phyloP scores from a whole-genome alignment of 164 flowering plant species.

The Paratinospora sagittata region DNA sequence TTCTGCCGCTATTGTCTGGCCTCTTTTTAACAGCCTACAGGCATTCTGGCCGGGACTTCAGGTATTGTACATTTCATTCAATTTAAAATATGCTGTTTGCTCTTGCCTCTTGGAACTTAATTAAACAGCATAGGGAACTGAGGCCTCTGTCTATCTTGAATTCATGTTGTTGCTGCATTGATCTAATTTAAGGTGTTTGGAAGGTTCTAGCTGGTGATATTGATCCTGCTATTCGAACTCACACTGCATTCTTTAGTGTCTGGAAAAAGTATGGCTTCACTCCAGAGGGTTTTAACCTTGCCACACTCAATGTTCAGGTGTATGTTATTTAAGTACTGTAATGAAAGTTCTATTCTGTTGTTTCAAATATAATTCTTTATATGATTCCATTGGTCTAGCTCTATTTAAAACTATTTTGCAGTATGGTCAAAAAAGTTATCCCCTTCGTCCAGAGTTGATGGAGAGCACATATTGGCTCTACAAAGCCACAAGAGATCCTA shows the following conservation, averaged over 20 bases:
- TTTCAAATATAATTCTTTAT: neutral
- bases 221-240: conserved; percentile 91
- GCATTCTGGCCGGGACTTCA: conserved; percentile 99
- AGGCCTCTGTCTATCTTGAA: neutral
- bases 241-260: conserved; percentile 89
- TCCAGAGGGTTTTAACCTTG: conserved; percentile 98
- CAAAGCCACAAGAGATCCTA: conserved; percentile 93
- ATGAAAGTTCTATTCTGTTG: neutral
- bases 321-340: conserved; percentile 4
- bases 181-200: conserved; percentile 11
- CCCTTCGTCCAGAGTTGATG: conserved; percentile 89
- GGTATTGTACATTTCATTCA: conserved; percentile 30
- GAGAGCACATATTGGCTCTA: conserved; percentile 99
- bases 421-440: conserved; percentile 96
- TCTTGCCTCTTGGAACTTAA: neutral
- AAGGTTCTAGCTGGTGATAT: conserved; percentile 98
- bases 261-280: conserved; percentile 98
- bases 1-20: conserved; percentile 96
- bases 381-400: neutral
- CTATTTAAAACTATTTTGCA: conserved; percentile 23
- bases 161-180: neutral
- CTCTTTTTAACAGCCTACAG: conserved; percentile 91
- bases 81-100: no score
- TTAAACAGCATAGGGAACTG: neutral
- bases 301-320: conserved; percentile 93